Evolutionary conservation across 306 rosid species (phyloP), one percentile per base, ranked within the genome.

Genomic region (Quercus gilva): DNA sequence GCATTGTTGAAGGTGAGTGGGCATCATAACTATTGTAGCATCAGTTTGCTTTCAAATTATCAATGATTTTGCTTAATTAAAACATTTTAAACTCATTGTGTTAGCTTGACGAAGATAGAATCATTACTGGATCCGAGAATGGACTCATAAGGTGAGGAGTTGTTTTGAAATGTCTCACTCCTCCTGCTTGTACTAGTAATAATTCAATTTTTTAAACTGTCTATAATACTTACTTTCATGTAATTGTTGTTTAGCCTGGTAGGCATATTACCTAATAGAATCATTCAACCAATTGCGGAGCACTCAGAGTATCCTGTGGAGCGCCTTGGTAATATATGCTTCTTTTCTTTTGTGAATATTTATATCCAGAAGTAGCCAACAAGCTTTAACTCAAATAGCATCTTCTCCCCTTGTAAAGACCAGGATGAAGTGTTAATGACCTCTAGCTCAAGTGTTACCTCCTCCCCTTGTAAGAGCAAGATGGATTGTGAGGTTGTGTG

Each of bases 31-130:
- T 67, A 55, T 76, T 55, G 23, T 74, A 63, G 75, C 73, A 69
- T 82, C 25, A 55, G 19, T 19, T 20, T 26, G 45, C 56, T 76
- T 79, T 83, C 31, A 9, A 68, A 31, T 56, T 63, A 60, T 67
- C 20, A 3, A 17, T 26, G 20, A 60, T 33, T 45, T 68, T 80
- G 43, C 65, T 43, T 51, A 65, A 67, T 23, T 76, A 74, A 68
- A 64, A 68, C 28, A 7, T 58, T 65, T 60, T 29, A 19, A 17
- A 37, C 2, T 55, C 35, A 65, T 57, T 49, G 78, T 83, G 20
- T 72, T 83, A 94, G 98, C 94, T 94, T 90, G 98, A 94, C 65
- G 98, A 94, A 87, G 97, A 94, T 85, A 87, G 97, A 84, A 79
- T 94, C 76, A 87, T 94, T 76, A 80, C 89, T 75, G 98, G 93